These are phyloP conservation scores for Rubroshorea leprosula DNA, from an alignment of 345 rosid species.

Conservation along the genomic window DNA sequence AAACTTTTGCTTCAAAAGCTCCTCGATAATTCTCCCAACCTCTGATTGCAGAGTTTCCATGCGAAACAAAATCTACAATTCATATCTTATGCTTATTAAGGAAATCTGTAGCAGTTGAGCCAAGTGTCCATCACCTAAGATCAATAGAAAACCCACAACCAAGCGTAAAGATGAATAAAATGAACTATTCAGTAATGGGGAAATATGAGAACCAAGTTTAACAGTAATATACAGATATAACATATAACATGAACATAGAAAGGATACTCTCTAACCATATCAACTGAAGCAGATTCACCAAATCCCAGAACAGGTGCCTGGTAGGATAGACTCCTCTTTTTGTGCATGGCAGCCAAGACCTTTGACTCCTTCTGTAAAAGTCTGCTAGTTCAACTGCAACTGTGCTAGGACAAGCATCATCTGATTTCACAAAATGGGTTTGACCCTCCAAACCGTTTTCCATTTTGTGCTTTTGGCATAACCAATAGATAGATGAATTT, in stretches of 20 bases:
- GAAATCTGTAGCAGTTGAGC: slow-evolving; percentile 27
- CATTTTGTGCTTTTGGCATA: slow-evolving; percentile 45
- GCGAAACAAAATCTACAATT: slow-evolving; percentile 84
- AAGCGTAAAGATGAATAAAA: slow-evolving; percentile 2
- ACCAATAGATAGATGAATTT: slow-evolving; percentile 50
- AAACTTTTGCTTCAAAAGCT: slow-evolving; percentile 56
- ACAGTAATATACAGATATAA: neutral
- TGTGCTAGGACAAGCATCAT: slow-evolving; percentile 19
- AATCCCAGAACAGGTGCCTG: slow-evolving; percentile 27
- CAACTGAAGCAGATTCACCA: slow-evolving; percentile 29
- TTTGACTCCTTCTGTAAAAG: slow-evolving; percentile 71
- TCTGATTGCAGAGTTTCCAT: slow-evolving; percentile 86
- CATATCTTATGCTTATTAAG: slow-evolving; percentile 64
- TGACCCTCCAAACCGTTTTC: slow-evolving; percentile 32
- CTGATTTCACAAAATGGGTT: slow-evolving; percentile 27
- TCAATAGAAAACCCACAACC: slow-evolving; percentile 9
- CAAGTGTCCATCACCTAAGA: neutral
- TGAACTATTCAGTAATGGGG: neutral
- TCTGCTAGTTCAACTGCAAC: slow-evolving; percentile 50
- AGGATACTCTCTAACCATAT: slow-evolving; percentile 81
- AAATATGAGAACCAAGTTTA: neutral
- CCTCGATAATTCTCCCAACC: slow-evolving; percentile 41
- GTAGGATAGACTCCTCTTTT: slow-evolving; percentile 28
- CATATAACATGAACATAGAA: slow-evolving; percentile 7
- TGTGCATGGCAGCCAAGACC: slow-evolving; percentile 46